Base-by-base conservation (phyloP, 2,329 filamentous ascomycete genomes). In the Myrmaecium sp. region DNA sequence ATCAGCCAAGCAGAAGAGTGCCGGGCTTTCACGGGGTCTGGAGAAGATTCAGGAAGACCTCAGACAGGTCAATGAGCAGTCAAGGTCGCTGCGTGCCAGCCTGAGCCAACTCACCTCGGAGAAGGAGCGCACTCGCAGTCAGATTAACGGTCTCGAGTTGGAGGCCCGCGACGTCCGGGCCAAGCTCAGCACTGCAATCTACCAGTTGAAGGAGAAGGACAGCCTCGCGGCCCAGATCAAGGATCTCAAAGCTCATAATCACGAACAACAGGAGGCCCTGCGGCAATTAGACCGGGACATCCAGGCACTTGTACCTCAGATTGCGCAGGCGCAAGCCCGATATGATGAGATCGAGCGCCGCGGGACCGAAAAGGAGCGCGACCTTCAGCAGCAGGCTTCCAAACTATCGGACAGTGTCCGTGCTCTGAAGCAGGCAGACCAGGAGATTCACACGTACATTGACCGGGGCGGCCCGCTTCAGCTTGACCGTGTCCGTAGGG, bases 31-130 rank as follows among this genome's bases (percentile, higher is more conserved):
- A 9, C 70, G 80, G 34, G 79, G 78, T 16, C 65, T 82, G 5
- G 79, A 92, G 28, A 79, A 89, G 37, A 83, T 95, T 28, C 78
- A 89, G 39, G 73, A 79, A 28, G 69, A 83, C 25, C 69, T 83
- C 33, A 69, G 70, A 25, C 54, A 58, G 11, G 63, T 74, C 30
- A 66, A 66, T 12, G 79, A 83, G 33, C 70, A 79, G 43, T 64
- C 72, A 36, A 69, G 74, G 29, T 54, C 55, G 13, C 54, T 72
- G 15, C 82, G 79, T 43, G 60, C 60, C 21, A 65, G 60, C 22
- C 62, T 86, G 8, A 52, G 64, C 5, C 78, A 77, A 39, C 52
- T 91, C 17, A 68, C 64, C 1, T 57, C 54, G 8, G 80, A 89
- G 17, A 73, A 69, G 37, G 79, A 93, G 37, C 70, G 77, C 20